These are phyloP conservation scores for Poteriospumella lacustris DNA, from an alignment of 108 stramenopile genomes.

Conservation along the genomic window DNA sequence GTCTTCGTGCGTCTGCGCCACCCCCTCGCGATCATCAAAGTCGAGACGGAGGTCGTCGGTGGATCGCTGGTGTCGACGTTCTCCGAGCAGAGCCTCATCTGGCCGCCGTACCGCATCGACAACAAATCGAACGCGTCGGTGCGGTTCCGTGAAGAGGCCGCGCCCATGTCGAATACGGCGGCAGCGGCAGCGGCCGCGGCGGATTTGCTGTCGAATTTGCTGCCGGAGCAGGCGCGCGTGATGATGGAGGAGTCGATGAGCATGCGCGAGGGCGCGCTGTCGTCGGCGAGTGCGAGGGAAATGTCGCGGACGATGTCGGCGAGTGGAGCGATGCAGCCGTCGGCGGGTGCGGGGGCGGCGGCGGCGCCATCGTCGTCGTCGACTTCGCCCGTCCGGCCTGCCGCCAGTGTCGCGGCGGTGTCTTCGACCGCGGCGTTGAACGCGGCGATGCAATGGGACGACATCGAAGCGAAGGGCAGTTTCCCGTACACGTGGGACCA, in stretches of 20 bases:
- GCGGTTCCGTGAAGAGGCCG: background rate
- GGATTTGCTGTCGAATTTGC: background rate
- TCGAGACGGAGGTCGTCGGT: constrained; percentile 10
- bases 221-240: background rate
- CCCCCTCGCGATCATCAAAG: background rate
- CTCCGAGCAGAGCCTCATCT: background rate
- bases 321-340: no score
- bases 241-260: background rate
- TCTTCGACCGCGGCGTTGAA: background rate
- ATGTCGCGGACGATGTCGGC: no score
- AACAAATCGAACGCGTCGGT: background rate
- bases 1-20: background rate
- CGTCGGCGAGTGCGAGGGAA: no score
- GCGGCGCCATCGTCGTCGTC: no score
- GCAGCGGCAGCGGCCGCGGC: background rate
- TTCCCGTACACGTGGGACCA: constrained; percentile 15
- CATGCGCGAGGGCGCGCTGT: background rate
- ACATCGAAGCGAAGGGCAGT: background rate
- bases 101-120: constrained; percentile 22
- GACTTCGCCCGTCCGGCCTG: no score
- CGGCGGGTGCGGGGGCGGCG: no score
- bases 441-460: background rate
- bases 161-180: background rate
- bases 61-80: background rate
- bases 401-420: background rate